A percentile compares a stretch with the other conserved stretches of the same genome.
These are phyloP conservation scores for Naganishia albida DNA, from an alignment of 1,284 basidiomycete genomes.

Conservation along the genomic window DNA sequence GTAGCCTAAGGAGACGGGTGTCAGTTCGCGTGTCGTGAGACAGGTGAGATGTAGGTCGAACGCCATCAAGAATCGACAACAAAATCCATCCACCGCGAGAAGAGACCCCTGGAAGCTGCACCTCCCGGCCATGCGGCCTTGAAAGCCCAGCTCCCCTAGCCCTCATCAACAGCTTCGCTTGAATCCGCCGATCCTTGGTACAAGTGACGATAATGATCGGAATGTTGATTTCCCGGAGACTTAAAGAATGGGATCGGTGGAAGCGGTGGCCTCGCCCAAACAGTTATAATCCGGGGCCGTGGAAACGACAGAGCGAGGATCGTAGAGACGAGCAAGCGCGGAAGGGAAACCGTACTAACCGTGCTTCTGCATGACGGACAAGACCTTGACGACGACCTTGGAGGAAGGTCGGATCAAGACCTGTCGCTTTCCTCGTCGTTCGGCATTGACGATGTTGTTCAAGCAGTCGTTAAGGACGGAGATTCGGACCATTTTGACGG, in stretches of 20 bases:
- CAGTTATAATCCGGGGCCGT: constrained; percentile 33
- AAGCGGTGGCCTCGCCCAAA: constrained; percentile 50
- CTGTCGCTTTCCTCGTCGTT: constrained; percentile 96
- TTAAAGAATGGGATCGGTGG: constrained; percentile 56
- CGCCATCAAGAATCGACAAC: constrained; percentile 23
- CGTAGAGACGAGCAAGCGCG: constrained; percentile 2
- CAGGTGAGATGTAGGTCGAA: constrained; percentile 40
- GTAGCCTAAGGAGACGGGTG: constrained; percentile 66
- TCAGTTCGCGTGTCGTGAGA: constrained; percentile 22
- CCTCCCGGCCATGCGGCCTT: constrained; percentile 52
- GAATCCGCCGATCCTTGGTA: constrained; percentile 3
- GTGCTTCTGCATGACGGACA: constrained; percentile 96
- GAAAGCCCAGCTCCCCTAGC: constrained; percentile 30
- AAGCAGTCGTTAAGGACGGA: constrained; percentile 68
- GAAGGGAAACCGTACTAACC: constrained; percentile 62
- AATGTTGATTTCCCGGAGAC: constrained; percentile 49
- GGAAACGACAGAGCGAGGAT: neutral
- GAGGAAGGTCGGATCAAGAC: constrained; percentile 92
- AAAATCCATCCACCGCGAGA: constrained; percentile 51
- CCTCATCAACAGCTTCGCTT: constrained; percentile 41
- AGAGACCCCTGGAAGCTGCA: constrained; percentile 33
- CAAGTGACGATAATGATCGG: constrained; percentile 32
- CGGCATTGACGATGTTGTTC: constrained; percentile 98
- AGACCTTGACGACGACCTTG: constrained; percentile 94
- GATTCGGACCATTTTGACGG: constrained; percentile 53